Percentiles rank a stretch among this genome's conserved stretches.
phyloP scores from a whole-genome alignment of 768 basidiomycete genomes.

The Psilocybe cubensis region DNA sequence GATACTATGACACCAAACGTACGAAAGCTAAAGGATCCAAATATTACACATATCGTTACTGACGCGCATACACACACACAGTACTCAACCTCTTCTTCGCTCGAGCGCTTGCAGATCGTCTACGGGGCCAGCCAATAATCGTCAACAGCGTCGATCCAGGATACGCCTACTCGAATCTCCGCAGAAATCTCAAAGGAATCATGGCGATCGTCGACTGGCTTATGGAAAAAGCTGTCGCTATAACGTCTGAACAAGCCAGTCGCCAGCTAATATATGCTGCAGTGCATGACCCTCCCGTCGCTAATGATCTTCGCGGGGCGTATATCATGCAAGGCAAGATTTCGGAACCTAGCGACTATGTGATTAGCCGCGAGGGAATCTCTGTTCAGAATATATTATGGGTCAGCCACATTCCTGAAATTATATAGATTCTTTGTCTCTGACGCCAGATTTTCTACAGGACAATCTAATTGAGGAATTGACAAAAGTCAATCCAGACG shows the following conservation, averaged over 20 bases:
- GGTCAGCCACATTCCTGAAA: slow-evolving; percentile 19
- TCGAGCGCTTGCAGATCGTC: slow-evolving; percentile 36
- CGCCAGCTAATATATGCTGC: slow-evolving; percentile 35
- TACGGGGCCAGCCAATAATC: slow-evolving; percentile 33
- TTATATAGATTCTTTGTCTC: not conserved
- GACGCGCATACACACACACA: slow-evolving; percentile 13
- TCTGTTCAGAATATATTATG: slow-evolving; percentile 29
- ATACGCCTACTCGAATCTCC: slow-evolving; percentile 42
- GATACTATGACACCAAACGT: not conserved
- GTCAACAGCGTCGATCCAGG: slow-evolving; percentile 46
- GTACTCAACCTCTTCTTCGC: slow-evolving; percentile 46
- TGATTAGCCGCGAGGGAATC: slow-evolving; percentile 27
- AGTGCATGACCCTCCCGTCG: slow-evolving; percentile 17
- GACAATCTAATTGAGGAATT: not conserved
- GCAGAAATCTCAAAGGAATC: slow-evolving; percentile 21
- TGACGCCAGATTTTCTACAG: not conserved
- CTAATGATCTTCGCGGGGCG: slow-evolving; percentile 28
- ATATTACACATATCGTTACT: not conserved
- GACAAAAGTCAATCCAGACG: not conserved
- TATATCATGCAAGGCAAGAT: slow-evolving; percentile 26
- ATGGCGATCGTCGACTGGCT: slow-evolving; percentile 19
- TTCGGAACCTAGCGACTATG: slow-evolving; percentile 30
- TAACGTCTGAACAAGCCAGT: slow-evolving; percentile 40
- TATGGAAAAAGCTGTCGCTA: slow-evolving; percentile 36
- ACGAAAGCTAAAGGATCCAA: not conserved